Conservation (phyloP, 2,329 filamentous ascomycete species). For the Pyrenophora tritici-repentis region DNA sequence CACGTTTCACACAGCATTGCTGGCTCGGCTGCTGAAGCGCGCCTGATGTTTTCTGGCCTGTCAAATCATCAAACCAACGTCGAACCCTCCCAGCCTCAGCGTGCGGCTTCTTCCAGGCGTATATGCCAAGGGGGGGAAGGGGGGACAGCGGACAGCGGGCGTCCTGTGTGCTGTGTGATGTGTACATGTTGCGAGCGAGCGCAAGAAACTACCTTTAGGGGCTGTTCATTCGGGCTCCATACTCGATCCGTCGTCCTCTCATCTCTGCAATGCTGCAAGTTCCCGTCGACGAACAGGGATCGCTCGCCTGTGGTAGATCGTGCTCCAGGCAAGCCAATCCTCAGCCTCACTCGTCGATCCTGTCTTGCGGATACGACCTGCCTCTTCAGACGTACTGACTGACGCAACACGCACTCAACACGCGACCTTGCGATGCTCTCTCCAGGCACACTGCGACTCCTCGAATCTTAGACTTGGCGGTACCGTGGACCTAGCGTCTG, state of each 20-base stretch:
- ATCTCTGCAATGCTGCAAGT: constrained; percentile 36
- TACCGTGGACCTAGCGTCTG: constrained; percentile 10
- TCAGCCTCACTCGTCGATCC: constrained; percentile 47
- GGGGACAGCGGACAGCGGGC: neutral
- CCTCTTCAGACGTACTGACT: neutral
- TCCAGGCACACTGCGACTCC: constrained; percentile 3
- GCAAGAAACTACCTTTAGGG: constrained; percentile 27
- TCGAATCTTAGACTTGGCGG: constrained; percentile 13
- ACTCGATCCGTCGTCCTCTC: constrained; percentile 35
- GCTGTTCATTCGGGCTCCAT: constrained; percentile 33
- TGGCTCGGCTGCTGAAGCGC: constrained; percentile 22
- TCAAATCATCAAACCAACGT: constrained; percentile 45
- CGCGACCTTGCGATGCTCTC: constrained; percentile 5
- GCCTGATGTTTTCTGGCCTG: constrained; percentile 35
- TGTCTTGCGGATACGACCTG: constrained; percentile 19
- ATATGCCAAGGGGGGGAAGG: neutral
- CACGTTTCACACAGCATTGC: constrained; percentile 41
- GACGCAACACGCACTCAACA: constrained; percentile 5
- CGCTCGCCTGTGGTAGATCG: constrained; percentile 17
- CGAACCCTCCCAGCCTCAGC: constrained; percentile 35
- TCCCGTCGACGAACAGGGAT: constrained; percentile 26
- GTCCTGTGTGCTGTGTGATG: constrained; percentile 5
- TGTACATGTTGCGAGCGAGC: neutral
- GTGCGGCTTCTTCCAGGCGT: neutral
- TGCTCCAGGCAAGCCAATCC: constrained; percentile 22